A percentile compares a stretch with the other conserved stretches of the same genome.
Evolutionary conservation across 129 eudicot species (phyloP).

Genomic region (Helianthus tuberosus): DNA sequence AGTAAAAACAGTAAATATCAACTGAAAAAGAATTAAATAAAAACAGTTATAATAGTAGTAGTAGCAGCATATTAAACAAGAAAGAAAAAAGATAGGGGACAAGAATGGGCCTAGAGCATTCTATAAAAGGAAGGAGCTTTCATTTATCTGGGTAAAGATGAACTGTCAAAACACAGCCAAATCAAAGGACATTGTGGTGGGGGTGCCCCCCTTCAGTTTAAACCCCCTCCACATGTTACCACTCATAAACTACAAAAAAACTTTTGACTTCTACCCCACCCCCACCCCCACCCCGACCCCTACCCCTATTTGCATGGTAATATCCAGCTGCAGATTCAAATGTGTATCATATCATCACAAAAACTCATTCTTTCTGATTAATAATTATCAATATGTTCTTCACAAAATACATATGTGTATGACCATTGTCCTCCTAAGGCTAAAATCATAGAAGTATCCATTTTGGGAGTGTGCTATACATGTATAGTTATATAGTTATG

Average conservation of each 20-base stretch:
- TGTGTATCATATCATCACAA: not conserved
- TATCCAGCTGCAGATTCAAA: conserved; percentile 10
- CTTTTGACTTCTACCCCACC: conserved; percentile 37
- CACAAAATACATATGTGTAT: too few relatives aligned
- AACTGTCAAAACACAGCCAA: conserved; percentile 36
- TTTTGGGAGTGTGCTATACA: too few relatives aligned
- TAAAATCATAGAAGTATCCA: too few relatives aligned
- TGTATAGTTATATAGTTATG: too few relatives aligned
- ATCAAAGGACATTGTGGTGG: conserved; percentile 30
- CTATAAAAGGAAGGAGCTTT: conserved; percentile 23
- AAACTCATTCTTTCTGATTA: not conserved
- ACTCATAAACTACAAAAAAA: conserved; percentile 35
- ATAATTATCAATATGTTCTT: too few relatives aligned
- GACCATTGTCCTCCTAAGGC: too few relatives aligned
- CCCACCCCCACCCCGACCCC: not conserved
- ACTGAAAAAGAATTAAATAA: not conserved
- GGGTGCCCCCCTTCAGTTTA: conserved; percentile 22
- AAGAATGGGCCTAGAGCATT: conserved; percentile 31
- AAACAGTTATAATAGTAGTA: not conserved
- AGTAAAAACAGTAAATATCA: too few relatives aligned
- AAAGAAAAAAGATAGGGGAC: conserved; percentile 9
- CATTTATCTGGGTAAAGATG: conserved; percentile 36
- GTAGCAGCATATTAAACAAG: not conserved
- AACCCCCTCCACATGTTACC: conserved; percentile 44
- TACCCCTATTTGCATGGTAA: not conserved